These are phyloP conservation scores for Trypanosoma caninum DNA, from an alignment of 208 protist genomes.

Conservation along the genomic window DNA sequence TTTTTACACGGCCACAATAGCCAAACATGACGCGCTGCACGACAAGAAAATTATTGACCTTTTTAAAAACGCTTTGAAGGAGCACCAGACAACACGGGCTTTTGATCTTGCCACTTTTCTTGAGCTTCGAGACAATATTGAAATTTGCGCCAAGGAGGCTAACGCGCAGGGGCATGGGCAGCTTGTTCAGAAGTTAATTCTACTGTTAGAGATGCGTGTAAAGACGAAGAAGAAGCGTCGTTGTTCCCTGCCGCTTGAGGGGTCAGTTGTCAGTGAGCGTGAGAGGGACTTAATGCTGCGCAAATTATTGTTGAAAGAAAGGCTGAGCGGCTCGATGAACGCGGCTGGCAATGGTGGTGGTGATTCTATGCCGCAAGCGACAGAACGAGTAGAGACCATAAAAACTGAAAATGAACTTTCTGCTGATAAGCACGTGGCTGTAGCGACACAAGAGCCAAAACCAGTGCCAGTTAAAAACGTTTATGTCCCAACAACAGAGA, in stretches of 20 bases:
- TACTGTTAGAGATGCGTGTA: conserved; percentile 67
- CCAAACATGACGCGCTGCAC: conserved; percentile 70
- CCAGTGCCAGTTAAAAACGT: neutral
- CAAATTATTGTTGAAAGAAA: conserved; percentile 47
- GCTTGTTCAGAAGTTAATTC: conserved; percentile 68
- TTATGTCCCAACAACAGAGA: neutral
- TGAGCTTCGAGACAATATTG: conserved; percentile 79
- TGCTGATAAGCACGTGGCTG: neutral
- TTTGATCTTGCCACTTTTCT: conserved; percentile 76
- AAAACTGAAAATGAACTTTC: neutral
- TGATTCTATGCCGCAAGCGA: neutral
- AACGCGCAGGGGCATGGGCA: conserved; percentile 53
- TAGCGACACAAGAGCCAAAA: neutral
- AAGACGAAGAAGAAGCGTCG: conserved; percentile 51
- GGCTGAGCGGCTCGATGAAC: conserved; percentile 1
- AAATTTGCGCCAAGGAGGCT: conserved; percentile 58
- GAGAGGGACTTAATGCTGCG: conserved; percentile 74
- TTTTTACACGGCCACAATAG: conserved; percentile 68
- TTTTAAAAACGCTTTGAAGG: conserved; percentile 57
- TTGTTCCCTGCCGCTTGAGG: conserved; percentile 70
- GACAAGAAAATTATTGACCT: conserved; percentile 75
- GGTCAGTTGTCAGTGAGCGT: conserved; percentile 43
- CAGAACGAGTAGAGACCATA: neutral
- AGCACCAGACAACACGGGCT: conserved; percentile 70
- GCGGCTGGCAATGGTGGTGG: neutral